phyloP scores from a whole-genome alignment of 495 filamentous ascomycete species.

The Penicillium fimorum region DNA sequence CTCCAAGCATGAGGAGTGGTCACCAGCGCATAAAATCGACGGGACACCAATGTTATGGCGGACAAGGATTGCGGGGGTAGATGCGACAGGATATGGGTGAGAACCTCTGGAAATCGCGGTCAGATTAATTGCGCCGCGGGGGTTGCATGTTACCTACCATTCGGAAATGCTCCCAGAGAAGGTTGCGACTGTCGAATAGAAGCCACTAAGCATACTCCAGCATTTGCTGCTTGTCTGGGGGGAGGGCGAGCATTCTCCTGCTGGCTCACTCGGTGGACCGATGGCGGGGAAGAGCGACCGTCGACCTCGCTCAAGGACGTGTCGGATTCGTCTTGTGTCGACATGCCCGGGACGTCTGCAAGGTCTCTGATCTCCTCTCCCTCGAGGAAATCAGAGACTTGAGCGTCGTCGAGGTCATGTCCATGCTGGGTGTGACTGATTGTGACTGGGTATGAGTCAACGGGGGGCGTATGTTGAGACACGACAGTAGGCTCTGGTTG shows the following conservation, averaged over 20 bases:
- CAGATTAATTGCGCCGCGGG: slow-evolving; percentile 13
- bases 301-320: slow-evolving; percentile 31
- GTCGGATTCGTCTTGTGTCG: slow-evolving; percentile 28
- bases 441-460: slow-evolving; percentile 42
- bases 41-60: slow-evolving; percentile 76
- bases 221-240: background rate
- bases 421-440: slow-evolving; percentile 70
- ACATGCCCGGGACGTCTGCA: slow-evolving; percentile 25
- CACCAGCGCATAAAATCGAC: slow-evolving; percentile 76
- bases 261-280: slow-evolving; percentile 63
- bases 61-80: slow-evolving; percentile 75
- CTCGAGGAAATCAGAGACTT: slow-evolving; percentile 37
- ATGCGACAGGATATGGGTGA: slow-evolving; percentile 90
- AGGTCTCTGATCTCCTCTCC: slow-evolving; percentile 32
- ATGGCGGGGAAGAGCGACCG: slow-evolving; percentile 35
- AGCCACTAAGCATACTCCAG: slow-evolving; percentile 39
- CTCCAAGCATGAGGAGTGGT: slow-evolving; percentile 90
- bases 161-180: slow-evolving; percentile 69
- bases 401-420: slow-evolving; percentile 51
- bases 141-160: slow-evolving; percentile 57
- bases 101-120: slow-evolving; percentile 62
- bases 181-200: slow-evolving; percentile 51
- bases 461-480: slow-evolving; percentile 52
- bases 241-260: slow-evolving; percentile 58
- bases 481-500: slow-evolving; percentile 72